Evolutionary conservation across 2,329 filamentous ascomycete genomes (phyloP), one percentile per base, ranked within the genome.

Genomic region (Penicillium brasilianum): DNA sequence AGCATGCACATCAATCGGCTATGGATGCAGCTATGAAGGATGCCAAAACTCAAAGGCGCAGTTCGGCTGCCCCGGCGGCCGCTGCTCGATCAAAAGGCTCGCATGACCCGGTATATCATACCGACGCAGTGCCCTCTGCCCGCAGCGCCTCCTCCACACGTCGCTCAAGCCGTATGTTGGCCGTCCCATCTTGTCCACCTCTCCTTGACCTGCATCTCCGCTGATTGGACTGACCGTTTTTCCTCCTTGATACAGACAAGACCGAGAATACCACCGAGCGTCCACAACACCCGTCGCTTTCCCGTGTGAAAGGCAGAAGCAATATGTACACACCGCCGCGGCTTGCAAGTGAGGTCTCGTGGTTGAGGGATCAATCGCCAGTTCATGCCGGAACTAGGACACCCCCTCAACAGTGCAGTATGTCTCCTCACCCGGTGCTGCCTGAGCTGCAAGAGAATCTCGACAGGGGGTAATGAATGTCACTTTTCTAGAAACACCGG

Each of bases 261-360:
- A 13, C n/a, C n/a, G 16, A 41, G 22, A n/a, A 32, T 20, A 66
- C 60, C 51, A 53, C 67, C 9, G 66, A 68, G 16, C 68, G 68
- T 58, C 69, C 68, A 39, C 67, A 70, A 44, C 72, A 74, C 55
- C 68, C 66, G 36, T 72, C 73, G 20, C 62, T 76, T 48, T 66
- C 66, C 36, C 74, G 73, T 48, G 69, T 75, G 43, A 76, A 76
- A 60, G 72, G 71, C 37, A 65, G 64, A 59, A 52, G 53, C 56
- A 65, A 68, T 51, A 76, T 76, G 74, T 70, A 73, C 57, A 72
- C 70, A 25, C 69, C 72, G 28, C 72, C 71, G 25, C 68, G 60
- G 34, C 66, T 63, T 46, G 67, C 58, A 14, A 28, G 59, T 61
- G 74, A 74, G 56, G 62, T 66, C 57, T 74, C 73, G 37, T 76